These are phyloP conservation scores for Raffaelea deltoideospora DNA, from an alignment of 2,329 filamentous ascomycete species.

Conservation along the genomic window DNA sequence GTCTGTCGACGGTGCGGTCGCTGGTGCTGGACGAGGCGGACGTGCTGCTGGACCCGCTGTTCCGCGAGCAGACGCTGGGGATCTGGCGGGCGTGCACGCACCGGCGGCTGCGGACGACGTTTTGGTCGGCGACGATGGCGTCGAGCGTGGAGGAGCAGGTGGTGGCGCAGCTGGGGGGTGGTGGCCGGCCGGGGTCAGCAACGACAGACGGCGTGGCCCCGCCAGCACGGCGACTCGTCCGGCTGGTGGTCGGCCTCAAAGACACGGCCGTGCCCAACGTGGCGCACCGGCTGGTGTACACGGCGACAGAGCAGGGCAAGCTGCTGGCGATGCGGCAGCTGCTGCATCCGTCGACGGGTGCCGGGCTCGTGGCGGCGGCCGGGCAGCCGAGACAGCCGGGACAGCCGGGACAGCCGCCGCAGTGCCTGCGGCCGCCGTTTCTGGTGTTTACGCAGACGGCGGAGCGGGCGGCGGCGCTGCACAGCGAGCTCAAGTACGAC, in stretches of 20 bases:
- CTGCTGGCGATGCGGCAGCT: slow-evolving; percentile 82
- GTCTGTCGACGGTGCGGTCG: slow-evolving; percentile 54
- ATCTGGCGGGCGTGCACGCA: slow-evolving; percentile 72
- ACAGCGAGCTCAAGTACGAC: slow-evolving; percentile 85
- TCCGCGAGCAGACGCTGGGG: slow-evolving; percentile 71
- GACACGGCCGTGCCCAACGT: slow-evolving; percentile 92
- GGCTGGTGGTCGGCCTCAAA: slow-evolving; percentile 89
- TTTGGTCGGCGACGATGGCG: slow-evolving; percentile 96
- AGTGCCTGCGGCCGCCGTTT: slow-evolving; percentile 65
- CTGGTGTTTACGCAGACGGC: slow-evolving; percentile 96
- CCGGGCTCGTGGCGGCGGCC: not conserved
- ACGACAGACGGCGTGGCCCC: not conserved
- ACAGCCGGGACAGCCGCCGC: slow-evolving; percentile 19
- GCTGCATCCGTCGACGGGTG: slow-evolving; percentile 51
- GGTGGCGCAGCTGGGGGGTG: slow-evolving; percentile 48
- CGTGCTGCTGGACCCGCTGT: slow-evolving; percentile 80
- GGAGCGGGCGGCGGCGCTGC: slow-evolving; percentile 70
- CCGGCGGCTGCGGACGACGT: slow-evolving; percentile 53
- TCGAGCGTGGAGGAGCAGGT: slow-evolving; percentile 78
- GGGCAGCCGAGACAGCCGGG: slow-evolving; percentile 24
- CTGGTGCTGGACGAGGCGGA: slow-evolving; percentile 89
- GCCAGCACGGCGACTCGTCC: slow-evolving; percentile 43
- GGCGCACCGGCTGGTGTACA: slow-evolving; percentile 75
- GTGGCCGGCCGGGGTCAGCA: slow-evolving; percentile 20
- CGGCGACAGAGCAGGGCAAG: slow-evolving; percentile 86